A percentile compares a stretch with the other conserved stretches of the same genome.
These are phyloP conservation scores for Pseudocercospora pini-densiflorae DNA, from an alignment of 2,329 filamentous ascomycete species.

Conservation along the genomic window DNA sequence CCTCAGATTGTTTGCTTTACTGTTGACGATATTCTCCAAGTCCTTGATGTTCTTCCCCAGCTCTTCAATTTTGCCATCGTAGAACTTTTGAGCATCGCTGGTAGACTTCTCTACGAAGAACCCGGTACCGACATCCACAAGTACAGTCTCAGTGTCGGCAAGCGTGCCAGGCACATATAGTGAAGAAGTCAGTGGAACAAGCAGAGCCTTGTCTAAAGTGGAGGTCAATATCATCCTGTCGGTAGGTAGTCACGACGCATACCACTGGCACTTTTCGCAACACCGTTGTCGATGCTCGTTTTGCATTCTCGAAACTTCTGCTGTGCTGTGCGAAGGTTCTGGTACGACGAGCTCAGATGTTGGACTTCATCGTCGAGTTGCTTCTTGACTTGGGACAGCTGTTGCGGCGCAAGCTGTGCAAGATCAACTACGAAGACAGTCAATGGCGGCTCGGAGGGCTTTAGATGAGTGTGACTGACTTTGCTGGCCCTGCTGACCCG, in stretches of 20 bases:
- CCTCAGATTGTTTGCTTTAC: constrained; percentile 82
- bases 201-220: constrained; percentile 63
- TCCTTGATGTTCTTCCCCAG: constrained; percentile 68
- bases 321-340: constrained; percentile 87
- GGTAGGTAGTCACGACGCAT: constrained; percentile 4
- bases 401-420: constrained; percentile 76
- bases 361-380: constrained; percentile 96
- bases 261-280: constrained; percentile 45
- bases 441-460: constrained; percentile 9
- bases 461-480: constrained; percentile 24
- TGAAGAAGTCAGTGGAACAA: constrained; percentile 94
- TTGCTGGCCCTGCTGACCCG: constrained; percentile 30
- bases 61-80: constrained; percentile 69
- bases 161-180: constrained; percentile 89
- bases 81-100: constrained; percentile 68
- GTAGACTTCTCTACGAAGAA: constrained; percentile 89
- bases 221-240: constrained; percentile 6
- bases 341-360: constrained; percentile 87
- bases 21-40: constrained; percentile 69
- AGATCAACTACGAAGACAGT: constrained; percentile 62
- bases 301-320: constrained; percentile 91
- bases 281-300: constrained; percentile 65
- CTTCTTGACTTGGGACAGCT: constrained; percentile 90
- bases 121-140: constrained; percentile 92
- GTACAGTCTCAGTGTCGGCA: constrained; percentile 72